Base-by-base conservation (phyloP, 2,329 filamentous ascomycete genomes). In the Aspergillus alliaceus region DNA sequence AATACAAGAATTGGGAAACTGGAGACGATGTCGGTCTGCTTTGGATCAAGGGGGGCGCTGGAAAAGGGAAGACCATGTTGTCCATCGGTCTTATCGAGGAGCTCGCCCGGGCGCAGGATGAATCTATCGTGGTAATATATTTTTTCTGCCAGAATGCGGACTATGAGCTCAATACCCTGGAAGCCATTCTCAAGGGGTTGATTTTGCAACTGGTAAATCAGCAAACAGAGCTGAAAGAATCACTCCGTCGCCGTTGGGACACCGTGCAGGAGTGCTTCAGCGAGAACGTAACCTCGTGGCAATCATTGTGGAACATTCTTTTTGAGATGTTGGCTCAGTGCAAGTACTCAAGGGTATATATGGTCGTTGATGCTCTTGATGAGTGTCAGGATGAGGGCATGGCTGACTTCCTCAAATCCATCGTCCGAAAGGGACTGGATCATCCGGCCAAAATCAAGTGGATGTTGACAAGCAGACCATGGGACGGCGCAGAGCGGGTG, bases 291-390 rank as follows among this genome's bases (percentile, higher is more conserved):
- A 15, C 56, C 1, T 66, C 59, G 6, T 69, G 64, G 51, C 37
- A 53, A 59, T 44, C 25, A 6, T 53, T 70, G n/a, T 69, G 64
- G 66, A 56, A 61, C 27, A 64, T 66, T 27, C 60, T 70, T 40
- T 49, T 60, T 15, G 57, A 60, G 50, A 69, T 70, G 63, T 25
- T 70, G 34, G 58, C 52, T 20, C 58, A 54, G 14, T 59, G 57
- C 32, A 51, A 56, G 12, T 37, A 7, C 54, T 32, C n/a, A 4
- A 56, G 32, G 20, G 54, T 66, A 39, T 68, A 67, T 59, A 56
- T 68, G 20, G 48, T 72, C 39, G 50, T 72, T 7, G 67, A 70
- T 59, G 68, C 62, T 32, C 65, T 70, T 29, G 66, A 70, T 59
- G 67, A 70, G 48, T 70, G 67, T 46, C 57, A 64, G 15, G 44